Percentiles rank a stretch among this genome's conserved stretches.
Conservation (phyloP, 2,329 filamentous ascomycete genomes). For the Penicillium sp. region DNA sequence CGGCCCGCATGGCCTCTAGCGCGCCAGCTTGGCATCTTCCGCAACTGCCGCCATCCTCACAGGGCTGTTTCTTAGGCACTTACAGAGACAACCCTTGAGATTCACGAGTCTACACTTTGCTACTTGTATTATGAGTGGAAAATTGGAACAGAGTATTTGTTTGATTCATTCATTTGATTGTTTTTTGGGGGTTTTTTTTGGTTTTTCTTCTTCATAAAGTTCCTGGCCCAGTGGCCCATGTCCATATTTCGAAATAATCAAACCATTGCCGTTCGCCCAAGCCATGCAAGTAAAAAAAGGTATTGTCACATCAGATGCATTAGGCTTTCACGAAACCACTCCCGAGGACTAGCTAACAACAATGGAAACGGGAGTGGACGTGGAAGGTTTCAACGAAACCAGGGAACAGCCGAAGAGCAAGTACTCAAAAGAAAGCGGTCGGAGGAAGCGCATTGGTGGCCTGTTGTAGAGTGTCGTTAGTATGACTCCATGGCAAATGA, state of each 20-base stretch:
- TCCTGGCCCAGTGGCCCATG: conserved; percentile 13
- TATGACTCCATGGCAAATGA: not conserved
- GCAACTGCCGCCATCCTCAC: conserved; percentile 8
- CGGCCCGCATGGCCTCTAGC: conserved; percentile 16
- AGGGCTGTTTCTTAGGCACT: not conserved
- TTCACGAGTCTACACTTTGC: not conserved
- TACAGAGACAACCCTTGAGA: not conserved
- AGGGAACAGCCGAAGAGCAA: not conserved
- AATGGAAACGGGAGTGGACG: not conserved
- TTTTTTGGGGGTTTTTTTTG: not conserved
- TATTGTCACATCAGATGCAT: conserved; percentile 11
- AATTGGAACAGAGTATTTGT: not conserved
- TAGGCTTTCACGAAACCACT: conserved; percentile 9
- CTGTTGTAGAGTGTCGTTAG: conserved; percentile 29
- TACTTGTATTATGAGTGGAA: not conserved
- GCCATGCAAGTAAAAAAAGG: conserved; percentile 31
- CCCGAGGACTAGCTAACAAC: conserved; percentile 9
- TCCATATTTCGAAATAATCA: conserved; percentile 19
- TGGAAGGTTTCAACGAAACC: not conserved
- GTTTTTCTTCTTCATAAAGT: not conserved
- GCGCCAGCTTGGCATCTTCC: conserved; percentile 21
- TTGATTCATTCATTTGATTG: conserved; percentile 3
- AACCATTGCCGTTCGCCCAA: conserved; percentile 34
- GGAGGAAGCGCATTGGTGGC: conserved; percentile 48
- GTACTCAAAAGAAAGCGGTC: conserved; percentile 47